These are phyloP conservation scores for Cytidiella melzeri DNA, from an alignment of 768 basidiomycete genomes.

Conservation along the genomic window DNA sequence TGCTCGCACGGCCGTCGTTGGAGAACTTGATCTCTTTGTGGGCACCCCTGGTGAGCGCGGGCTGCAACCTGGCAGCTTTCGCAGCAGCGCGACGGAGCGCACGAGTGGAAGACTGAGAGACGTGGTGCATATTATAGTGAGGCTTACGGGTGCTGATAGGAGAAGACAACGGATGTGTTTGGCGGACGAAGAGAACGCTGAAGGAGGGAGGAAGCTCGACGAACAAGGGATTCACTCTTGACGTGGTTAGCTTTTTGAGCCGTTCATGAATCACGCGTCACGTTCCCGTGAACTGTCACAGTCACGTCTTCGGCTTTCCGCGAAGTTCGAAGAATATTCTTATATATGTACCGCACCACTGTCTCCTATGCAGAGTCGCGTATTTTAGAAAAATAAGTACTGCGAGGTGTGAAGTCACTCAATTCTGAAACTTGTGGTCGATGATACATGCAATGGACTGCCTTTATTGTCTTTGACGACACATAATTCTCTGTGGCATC, in stretches of 20 bases:
- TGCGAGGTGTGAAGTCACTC: no score
- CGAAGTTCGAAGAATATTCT: background rate
- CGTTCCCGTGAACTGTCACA: conserved; percentile 13
- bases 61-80: conserved; percentile 41
- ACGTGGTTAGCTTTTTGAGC: conserved; percentile 19
- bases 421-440: no score
- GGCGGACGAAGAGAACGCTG: conserved; percentile 14
- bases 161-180: background rate
- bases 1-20: conserved; percentile 89
- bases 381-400: no score
- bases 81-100: conserved; percentile 63
- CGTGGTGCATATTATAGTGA: conserved; percentile 54
- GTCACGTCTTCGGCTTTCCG: background rate
- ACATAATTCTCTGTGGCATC: background rate
- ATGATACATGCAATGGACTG: no score
- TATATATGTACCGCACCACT: background rate
- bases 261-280: conserved; percentile 28
- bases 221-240: conserved; percentile 1
- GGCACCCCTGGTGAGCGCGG: conserved; percentile 57
- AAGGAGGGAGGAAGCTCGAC: conserved; percentile 9
- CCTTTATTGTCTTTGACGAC: no score
- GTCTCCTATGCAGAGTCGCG: no score
- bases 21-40: conserved; percentile 98
- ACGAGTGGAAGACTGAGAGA: conserved; percentile 58
- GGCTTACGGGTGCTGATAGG: background rate